phyloP scores from a whole-genome alignment of 352 stramenopile genomes.

The Pythium phragmitis region DNA sequence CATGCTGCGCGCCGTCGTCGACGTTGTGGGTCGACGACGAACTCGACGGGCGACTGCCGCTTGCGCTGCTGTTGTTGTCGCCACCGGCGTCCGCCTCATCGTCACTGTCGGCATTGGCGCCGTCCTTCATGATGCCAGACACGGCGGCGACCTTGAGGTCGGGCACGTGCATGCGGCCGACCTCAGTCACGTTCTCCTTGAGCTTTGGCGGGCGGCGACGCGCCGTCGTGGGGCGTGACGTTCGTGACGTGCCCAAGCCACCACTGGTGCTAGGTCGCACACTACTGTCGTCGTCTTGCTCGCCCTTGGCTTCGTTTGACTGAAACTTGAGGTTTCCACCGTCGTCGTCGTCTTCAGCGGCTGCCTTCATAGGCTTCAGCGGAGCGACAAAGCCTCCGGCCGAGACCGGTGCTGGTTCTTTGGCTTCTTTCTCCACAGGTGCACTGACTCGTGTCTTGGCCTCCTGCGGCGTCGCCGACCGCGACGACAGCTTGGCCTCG shows the following conservation, averaged over 20 bases:
- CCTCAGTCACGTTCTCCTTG: slow-evolving; percentile 86
- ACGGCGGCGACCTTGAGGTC: slow-evolving; percentile 81
- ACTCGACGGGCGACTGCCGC: slow-evolving; percentile 27
- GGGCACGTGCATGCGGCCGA: slow-evolving; percentile 59
- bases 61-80: slow-evolving; percentile 33
- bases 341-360: slow-evolving; percentile 52
- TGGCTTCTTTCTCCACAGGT: slow-evolving; percentile 32
- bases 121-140: slow-evolving; percentile 82
- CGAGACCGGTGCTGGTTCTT: slow-evolving; percentile 30
- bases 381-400: slow-evolving; percentile 52
- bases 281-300: slow-evolving; percentile 30
- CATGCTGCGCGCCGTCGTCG: slow-evolving; percentile 49
- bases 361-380: slow-evolving; percentile 50
- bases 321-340: slow-evolving; percentile 46
- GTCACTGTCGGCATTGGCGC: slow-evolving; percentile 76
- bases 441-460: slow-evolving; percentile 35
- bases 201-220: slow-evolving; percentile 84
- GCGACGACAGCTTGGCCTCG: slow-evolving; percentile 55
- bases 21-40: slow-evolving; percentile 27
- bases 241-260: slow-evolving; percentile 58
- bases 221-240: slow-evolving; percentile 79
- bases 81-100: slow-evolving; percentile 50
- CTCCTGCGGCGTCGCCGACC: slow-evolving; percentile 57
- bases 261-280: slow-evolving; percentile 46
- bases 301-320: slow-evolving; percentile 34